These are phyloP conservation scores for Cerrena zonata DNA, from an alignment of 1,284 basidiomycete genomes.

Conservation along the genomic window DNA sequence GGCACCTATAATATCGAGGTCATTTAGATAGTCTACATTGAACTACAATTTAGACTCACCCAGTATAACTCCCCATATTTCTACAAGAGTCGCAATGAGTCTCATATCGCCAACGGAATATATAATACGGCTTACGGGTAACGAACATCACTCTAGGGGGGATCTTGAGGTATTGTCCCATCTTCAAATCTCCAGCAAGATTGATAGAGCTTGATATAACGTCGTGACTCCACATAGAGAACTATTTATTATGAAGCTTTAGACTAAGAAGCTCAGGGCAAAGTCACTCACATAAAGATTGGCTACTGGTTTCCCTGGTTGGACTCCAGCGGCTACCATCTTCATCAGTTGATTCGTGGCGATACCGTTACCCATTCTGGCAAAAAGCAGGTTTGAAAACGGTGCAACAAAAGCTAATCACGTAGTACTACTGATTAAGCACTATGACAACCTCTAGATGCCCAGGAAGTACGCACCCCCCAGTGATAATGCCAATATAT, in stretches of 20 bases:
- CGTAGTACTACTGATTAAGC: conserved; percentile 5
- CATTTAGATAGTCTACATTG: too few relatives aligned
- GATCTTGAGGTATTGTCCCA: conserved; percentile 74
- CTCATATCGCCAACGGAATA: neutral
- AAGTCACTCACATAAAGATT: conserved; percentile 51
- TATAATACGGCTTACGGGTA: conserved; percentile 29
- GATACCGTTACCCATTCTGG: conserved; percentile 54
- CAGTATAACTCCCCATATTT: conserved; percentile 61
- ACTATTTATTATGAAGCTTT: conserved; percentile 32
- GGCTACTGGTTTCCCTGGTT: conserved; percentile 60
- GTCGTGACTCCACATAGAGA: conserved; percentile 62
- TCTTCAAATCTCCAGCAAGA: conserved; percentile 57
- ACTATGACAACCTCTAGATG: neutral
- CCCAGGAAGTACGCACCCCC: conserved; percentile 18
- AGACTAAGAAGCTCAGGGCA: conserved; percentile 4
- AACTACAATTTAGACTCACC: too few relatives aligned
- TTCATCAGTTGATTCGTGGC: conserved; percentile 58
- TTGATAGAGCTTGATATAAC: conserved; percentile 47
- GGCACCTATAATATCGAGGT: conserved; percentile 19
- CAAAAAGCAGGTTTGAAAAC: conserved; percentile 37
- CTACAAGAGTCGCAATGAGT: neutral
- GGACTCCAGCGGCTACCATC: conserved; percentile 59
- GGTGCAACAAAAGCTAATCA: conserved; percentile 34
- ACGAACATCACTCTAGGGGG: conserved; percentile 67
- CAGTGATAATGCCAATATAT: conserved; percentile 36